phyloP scores from a whole-genome alignment of 805 yeast genomes.

The Hanseniaspora jakobsenii region DNA sequence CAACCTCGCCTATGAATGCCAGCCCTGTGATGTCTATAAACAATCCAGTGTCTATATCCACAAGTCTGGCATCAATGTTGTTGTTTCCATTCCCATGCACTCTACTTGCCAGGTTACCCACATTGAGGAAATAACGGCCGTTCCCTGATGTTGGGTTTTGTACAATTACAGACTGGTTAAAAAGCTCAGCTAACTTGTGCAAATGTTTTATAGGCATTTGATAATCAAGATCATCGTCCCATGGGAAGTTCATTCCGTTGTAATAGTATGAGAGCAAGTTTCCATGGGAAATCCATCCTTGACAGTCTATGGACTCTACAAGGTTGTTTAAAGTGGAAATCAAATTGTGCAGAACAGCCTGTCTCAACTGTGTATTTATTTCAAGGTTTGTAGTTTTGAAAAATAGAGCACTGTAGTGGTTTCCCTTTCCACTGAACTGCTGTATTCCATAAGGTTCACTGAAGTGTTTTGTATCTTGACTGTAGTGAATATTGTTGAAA shows the following conservation, averaged over 20 bases:
- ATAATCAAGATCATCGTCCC: conserved; percentile 59
- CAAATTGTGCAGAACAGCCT: conserved; percentile 31
- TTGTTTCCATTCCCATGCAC: conserved; percentile 46
- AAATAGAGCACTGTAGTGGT: conserved; percentile 49
- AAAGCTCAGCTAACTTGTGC: conserved; percentile 33
- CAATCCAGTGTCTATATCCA: conserved; percentile 57
- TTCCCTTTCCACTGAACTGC: conserved; percentile 21
- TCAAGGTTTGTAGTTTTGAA: conserved; percentile 37
- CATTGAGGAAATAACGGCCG: conserved; percentile 44
- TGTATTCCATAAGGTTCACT: conserved; percentile 22
- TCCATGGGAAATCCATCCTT: conserved; percentile 58
- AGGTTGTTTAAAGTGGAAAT: conserved; percentile 43
- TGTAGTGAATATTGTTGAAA: conserved; percentile 26
- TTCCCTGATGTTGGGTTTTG: conserved; percentile 41
- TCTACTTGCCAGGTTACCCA: conserved; percentile 44
- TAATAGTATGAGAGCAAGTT: conserved; percentile 51
- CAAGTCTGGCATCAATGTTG: conserved; percentile 61
- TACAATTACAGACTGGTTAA: conserved; percentile 34
- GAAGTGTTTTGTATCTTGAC: conserved; percentile 33
- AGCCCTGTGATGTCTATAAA: conserved; percentile 65
- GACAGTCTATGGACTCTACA: conserved; percentile 34
- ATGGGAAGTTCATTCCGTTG: conserved; percentile 51
- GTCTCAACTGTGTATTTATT: conserved; percentile 29
- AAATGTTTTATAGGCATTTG: conserved; percentile 45
- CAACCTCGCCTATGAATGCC: conserved; percentile 27